Percentiles rank a stretch among this genome's conserved stretches.
phyloP scores from a whole-genome alignment of 805 yeast genomes.

The Debaryomyces prosopidis region DNA sequence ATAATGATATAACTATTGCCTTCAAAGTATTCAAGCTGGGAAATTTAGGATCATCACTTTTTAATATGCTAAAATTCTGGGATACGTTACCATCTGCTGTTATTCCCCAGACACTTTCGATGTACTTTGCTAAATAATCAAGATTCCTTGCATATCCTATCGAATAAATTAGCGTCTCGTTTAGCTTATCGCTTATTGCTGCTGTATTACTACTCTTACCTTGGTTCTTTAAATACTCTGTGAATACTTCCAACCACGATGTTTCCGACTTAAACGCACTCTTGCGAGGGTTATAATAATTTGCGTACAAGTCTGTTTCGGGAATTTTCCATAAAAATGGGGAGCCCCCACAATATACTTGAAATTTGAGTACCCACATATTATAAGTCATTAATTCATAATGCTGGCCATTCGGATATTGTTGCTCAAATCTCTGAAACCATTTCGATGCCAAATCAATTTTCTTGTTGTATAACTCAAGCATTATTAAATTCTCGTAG shows the following conservation, averaged over 20 bases:
- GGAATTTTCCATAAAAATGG: conserved; percentile 31
- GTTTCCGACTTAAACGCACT: conserved; percentile 16
- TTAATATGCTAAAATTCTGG: neutral
- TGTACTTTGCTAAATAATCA: conserved; percentile 20
- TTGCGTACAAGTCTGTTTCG: conserved; percentile 16
- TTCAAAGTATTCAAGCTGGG: conserved; percentile 26
- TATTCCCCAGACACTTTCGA: conserved; percentile 35
- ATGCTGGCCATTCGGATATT: conserved; percentile 13
- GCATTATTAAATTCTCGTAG: conserved; percentile 37
- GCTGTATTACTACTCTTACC: neutral
- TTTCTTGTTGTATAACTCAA: conserved; percentile 37
- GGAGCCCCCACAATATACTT: conserved; percentile 32
- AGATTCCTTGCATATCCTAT: conserved; percentile 28
- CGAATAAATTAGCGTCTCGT: conserved; percentile 30
- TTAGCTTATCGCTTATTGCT: conserved; percentile 19
- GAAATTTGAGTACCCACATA: conserved; percentile 38
- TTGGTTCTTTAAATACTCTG: conserved; percentile 19
- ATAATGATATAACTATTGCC: conserved; percentile 32
- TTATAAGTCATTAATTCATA: conserved; percentile 24
- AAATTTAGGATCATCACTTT: conserved; percentile 16
- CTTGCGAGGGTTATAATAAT: conserved; percentile 18
- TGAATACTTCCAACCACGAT: conserved; percentile 21
- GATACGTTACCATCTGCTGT: conserved; percentile 19
- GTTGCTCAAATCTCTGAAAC: conserved; percentile 33
- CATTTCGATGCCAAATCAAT: conserved; percentile 41